Percentiles rank a stretch among this genome's conserved stretches.
Conservation (phyloP, 129 eudicot genomes). For the Tanacetum coccineum region DNA sequence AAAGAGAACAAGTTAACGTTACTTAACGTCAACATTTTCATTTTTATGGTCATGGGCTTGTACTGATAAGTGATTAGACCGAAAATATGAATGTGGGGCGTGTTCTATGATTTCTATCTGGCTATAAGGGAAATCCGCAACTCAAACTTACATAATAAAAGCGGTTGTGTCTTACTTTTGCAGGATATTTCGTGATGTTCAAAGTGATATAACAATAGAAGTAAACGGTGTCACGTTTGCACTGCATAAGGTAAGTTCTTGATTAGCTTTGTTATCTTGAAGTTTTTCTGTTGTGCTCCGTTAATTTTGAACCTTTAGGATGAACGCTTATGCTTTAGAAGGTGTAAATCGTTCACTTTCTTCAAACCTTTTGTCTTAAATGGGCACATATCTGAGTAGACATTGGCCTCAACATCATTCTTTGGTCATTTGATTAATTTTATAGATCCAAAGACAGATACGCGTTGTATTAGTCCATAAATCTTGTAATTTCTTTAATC, state of each 20-base stretch:
- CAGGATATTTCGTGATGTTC: conserved; percentile 98
- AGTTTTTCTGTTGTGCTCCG: neutral
- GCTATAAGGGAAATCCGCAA: too few relatives aligned
- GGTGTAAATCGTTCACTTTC: neutral
- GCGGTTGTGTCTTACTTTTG: neutral
- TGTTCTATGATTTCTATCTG: too few relatives aligned
- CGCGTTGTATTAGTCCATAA: too few relatives aligned
- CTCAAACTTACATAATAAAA: too few relatives aligned
- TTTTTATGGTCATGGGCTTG: too few relatives aligned
- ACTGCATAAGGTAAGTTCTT: conserved; percentile 68
- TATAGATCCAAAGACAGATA: neutral
- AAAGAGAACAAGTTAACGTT: too few relatives aligned
- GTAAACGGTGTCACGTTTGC: conserved; percentile 77
- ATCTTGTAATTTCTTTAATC: neutral
- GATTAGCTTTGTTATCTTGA: neutral
- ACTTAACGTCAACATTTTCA: too few relatives aligned
- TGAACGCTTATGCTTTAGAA: neutral
- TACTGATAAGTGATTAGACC: too few relatives aligned
- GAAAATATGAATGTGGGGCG: too few relatives aligned
- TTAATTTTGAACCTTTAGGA: neutral
- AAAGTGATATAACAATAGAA: conserved; percentile 86
- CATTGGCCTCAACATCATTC: too few relatives aligned
- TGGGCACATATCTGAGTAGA: too few relatives aligned
- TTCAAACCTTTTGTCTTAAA: neutral
- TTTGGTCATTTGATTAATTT: neutral